Base-by-base conservation (phyloP, 2,329 filamentous ascomycete genomes). In the Beauveria varroae region DNA sequence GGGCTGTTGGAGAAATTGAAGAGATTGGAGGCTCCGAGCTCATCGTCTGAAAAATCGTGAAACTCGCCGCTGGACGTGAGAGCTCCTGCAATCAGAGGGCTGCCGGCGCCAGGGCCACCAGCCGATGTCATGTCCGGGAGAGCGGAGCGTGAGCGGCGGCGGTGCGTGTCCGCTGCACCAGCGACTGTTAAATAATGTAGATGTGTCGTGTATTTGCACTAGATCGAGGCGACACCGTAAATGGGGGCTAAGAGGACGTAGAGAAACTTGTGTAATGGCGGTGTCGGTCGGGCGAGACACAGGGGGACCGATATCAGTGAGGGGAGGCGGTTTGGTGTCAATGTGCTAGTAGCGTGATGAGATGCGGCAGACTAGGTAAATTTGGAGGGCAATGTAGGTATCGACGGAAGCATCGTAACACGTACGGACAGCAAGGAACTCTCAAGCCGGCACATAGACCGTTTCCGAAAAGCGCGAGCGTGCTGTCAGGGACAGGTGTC, bases 21-120 rank as follows among this genome's bases (percentile, higher is more conserved):
- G 52, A 73, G 63, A 63, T 68, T 72, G 53, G 71, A 65, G 63
- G 68, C 64, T 57, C 65, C 67, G 61, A 75, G 67, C 30, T 73
- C 71, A 66, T 75, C 73, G 68, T 76, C 74, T 63, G 72, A 69
- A 63, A 74, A 71, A 54, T 75, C 72, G 66, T 72, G 69, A 61
- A 72, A 74, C 54, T 75, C 73, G 68, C 71, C 67, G 67, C 68
- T 70, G 65, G 72, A 67, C 68, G 75, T 71, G 67, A 68, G 71
- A 68, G 68, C 67, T 67, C 71, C 73, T 68, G 71, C 69, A 64
- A 75, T 75, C 59, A 76, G 67, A 71, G 74, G 74, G 70, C 73
- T 74, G 69, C 72, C 67, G 66, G 63, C 65, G 67, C 68, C 68
- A 63, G 67, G 68, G 58, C 64, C 67, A 66, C 66, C 65, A 66